Evolutionary conservation across 345 rosid species (phyloP), one percentile per base, ranked within the genome.

Genomic region (Stellera chamaejasme): DNA sequence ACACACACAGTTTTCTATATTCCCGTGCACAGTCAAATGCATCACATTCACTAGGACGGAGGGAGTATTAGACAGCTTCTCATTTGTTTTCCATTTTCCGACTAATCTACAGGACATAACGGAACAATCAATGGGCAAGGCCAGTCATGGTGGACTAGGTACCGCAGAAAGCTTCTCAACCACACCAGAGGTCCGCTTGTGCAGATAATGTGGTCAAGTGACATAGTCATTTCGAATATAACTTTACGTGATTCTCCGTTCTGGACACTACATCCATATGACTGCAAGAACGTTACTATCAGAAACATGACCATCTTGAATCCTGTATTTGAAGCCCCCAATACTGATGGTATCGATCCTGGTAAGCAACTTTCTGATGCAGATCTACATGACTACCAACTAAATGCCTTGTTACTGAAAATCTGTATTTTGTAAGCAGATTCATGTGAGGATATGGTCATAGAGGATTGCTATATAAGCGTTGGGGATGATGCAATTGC

Each of bases 121-220:
- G 99, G 99, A 49, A 93, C 96, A 54, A 89, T 93, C 56, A 81
- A 84, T 58, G 99, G 99, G 63, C 97, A 93, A 75, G 99, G 99
- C 47, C 85, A 84, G 63, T 58, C 89, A 48, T 93, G 99, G 99
- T 93, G 99, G 99, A 89, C 75, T 69, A 93, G 80, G 75, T 72
- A 81, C 73, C 91, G 88, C 44, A 91, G 88, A 76, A 89, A 91
- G 76, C 90, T 82, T 77, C 89, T 93, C 63, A 93, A 89, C 69
- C 55, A 93, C 74, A 93, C 97, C 3, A 84, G 99, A 67, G 99
- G 97, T 10, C 99, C 99, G 13, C 86, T 93, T 52, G 81, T 93
- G 52, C 97, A 93, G 69, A 82, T 93, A 32, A 86, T 93, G 97
- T 84, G 87, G 91, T 93, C 99, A 0, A 82, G 91, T 68, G 89